Base-by-base conservation (phyloP, 805 yeast species). In the Myxozyma kluyveri region DNA sequence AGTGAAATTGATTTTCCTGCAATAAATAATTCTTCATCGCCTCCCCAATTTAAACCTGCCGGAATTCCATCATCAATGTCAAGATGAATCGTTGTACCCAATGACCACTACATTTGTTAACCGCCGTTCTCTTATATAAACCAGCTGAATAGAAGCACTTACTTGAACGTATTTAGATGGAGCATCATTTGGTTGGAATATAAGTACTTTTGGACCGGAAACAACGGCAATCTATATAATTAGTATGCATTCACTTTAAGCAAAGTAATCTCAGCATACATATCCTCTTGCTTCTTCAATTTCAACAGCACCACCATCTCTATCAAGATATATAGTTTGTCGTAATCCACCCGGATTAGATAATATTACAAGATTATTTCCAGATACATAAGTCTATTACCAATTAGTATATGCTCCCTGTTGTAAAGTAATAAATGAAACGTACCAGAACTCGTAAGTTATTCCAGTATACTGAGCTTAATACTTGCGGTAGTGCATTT, bases 351-450 rank as follows among this genome's bases (percentile, higher is more conserved):
- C 71, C 42, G 75, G 72, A 54, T 78, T 75, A 5, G 84, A 74
- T 2, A 83, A 65, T 3, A 86, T 76, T 31, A 91, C 85, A 59
- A 91, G 72, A 65, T 88, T 88, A 69, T 88, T 88, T 0, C 96
- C 97, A 0, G 96, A 87, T 52, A 89, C 86, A 66, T 91, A 91
- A 1, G 81, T 82, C 69, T 69, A 23, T 14, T 23, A 2, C 19
- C 24, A 40, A 27, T 22, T n/a, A 27, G 26, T 39, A 6, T 26
- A n/a, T 12, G 2, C 24, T 23, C 23, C 4, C 14, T 32, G 14
- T 40, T 21, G 32, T 18, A 17, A 33, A 24, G 5, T n/a, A 21
- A 12, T 3, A 4, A 2, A 10, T 19, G n/a, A 18, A 50, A 27
- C 70, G 18, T 54, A 70, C 72, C 31, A 86, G 69, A 1, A 88